These are phyloP conservation scores for Amaranthus tricolor DNA, from an alignment of 179 eudicot species.

Conservation along the genomic window DNA sequence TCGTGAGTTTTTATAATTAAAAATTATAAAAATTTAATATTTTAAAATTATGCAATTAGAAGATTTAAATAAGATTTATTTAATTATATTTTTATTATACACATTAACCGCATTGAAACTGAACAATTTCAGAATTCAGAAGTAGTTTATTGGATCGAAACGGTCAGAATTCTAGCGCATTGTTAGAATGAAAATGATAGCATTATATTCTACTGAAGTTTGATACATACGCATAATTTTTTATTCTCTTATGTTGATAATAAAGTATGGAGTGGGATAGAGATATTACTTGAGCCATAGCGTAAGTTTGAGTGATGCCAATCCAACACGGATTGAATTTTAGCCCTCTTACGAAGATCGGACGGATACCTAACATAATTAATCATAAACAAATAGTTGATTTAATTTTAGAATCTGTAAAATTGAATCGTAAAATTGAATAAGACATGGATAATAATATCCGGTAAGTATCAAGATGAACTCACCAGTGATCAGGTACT, in stretches of 20 bases:
- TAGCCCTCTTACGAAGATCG: slow-evolving; percentile 59
- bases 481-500: slow-evolving; percentile 77
- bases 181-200: too few relatives aligned
- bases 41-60: too few relatives aligned
- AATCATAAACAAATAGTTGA: background rate
- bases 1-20: too few relatives aligned
- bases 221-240: background rate
- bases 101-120: too few relatives aligned
- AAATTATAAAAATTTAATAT: too few relatives aligned
- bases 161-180: background rate
- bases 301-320: slow-evolving; percentile 78
- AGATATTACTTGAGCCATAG: slow-evolving; percentile 52
- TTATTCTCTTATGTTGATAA: background rate
- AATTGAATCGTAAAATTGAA: background rate
- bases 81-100: too few relatives aligned
- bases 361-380: slow-evolving; percentile 52
- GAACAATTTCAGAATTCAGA: too few relatives aligned
- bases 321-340: slow-evolving; percentile 63
- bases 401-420: background rate
- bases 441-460: too few relatives aligned
- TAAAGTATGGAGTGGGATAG: background rate
- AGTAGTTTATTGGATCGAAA: background rate
- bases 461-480: background rate
- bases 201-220: background rate
- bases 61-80: too few relatives aligned